Evolutionary conservation across 345 rosid species (phyloP).

Genomic region (Heritiera fomes): DNA sequence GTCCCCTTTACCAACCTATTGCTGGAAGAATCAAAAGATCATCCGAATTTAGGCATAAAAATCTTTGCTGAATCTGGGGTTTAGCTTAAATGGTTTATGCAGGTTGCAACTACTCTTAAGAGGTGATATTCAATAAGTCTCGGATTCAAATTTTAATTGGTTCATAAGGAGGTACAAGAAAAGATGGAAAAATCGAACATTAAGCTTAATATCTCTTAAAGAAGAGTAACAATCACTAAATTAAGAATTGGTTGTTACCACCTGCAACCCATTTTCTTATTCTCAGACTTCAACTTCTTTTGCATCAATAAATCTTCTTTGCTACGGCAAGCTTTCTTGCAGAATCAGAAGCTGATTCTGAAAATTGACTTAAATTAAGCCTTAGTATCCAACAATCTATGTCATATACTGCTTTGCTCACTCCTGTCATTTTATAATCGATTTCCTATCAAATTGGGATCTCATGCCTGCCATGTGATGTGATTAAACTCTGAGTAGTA

Average conservation of each 20-base stretch:
- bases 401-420: neutral
- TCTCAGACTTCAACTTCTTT: too few relatives aligned
- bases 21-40: constrained; percentile 16
- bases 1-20: neutral
- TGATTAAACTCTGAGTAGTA: neutral
- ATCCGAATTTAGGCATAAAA: neutral
- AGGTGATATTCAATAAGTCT: too few relatives aligned
- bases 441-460: constrained; percentile 1
- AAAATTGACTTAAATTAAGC: neutral
- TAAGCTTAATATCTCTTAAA: too few relatives aligned
- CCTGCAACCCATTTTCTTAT: too few relatives aligned
- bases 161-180: too few relatives aligned
- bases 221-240: too few relatives aligned
- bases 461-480: neutral
- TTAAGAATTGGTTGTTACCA: too few relatives aligned
- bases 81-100: too few relatives aligned
- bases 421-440: neutral
- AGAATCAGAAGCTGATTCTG: neutral
- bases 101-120: too few relatives aligned
- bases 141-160: too few relatives aligned
- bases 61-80: too few relatives aligned
- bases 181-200: too few relatives aligned
- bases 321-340: neutral
- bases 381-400: neutral
- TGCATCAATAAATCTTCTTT: neutral